Evolutionary conservation across 176 grass and related monocot genomes (phyloP), one percentile per base, ranked within the genome.

Genomic region (Pharus latifolius): DNA sequence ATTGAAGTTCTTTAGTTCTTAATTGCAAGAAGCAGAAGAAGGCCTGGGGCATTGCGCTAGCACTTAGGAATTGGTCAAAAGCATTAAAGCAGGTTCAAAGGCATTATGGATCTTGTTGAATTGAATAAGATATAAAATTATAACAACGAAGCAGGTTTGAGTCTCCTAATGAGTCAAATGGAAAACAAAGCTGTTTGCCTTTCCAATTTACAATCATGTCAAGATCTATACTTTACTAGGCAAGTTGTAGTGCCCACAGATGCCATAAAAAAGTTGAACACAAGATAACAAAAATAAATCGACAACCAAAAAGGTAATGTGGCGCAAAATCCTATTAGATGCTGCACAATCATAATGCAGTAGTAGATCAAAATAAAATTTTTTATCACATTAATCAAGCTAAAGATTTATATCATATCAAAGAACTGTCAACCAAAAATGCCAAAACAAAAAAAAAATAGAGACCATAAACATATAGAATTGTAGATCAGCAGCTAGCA

Each of bases 361-460:
- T 56, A 57, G 10, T 6, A 53, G 50, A 53, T 26, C 10, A 53
- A 26, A 26, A 23, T 26, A 53, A 53, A 38, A 38, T 5, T 5
- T 9, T 5, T 5, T 38, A n/a, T 38, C n/a, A n/a, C n/a, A n/a
- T 5, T 5, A 38, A 78, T 50, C 44, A 49, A 54, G 29, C 5
- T 62, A 56, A 46, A 18, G 51, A 40, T 14, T 65, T 20, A 25
- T 61, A 54, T 18, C 4, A 5, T 4, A 46, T 31, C 15, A 66
- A 66, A 22, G 6, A 65, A 44, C 49, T 14, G 49, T 24, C 32
- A 70, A 31, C 4, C 20, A 63, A 51, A 74, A 49, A 54, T 48
- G 13, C 55, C 63, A 1, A 79, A 32, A 73, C 6, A 49, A 68
- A 51, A 2, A 64, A 76, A 80, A 28, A 40, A 34, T 12, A 66